phyloP scores from a whole-genome alignment of 176 grass and related monocot genomes.

The Aegilops sharonensis region DNA sequence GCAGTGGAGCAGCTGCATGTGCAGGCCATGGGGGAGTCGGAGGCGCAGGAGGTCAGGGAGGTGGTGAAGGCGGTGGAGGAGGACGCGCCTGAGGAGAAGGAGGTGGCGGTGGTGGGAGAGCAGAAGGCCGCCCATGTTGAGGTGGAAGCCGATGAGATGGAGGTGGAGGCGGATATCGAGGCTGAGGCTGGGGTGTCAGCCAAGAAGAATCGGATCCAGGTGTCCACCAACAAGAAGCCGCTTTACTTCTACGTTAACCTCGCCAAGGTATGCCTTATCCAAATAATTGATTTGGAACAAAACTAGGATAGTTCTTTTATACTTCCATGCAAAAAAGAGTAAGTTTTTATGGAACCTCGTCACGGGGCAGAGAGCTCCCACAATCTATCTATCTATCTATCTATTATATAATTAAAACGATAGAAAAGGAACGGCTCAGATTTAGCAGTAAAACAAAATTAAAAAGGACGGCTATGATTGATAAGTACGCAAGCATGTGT shows the following conservation, averaged over 20 bases:
- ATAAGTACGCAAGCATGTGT: no score
- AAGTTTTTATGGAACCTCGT: neutral
- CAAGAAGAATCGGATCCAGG: constrained; percentile 93
- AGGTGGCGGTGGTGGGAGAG: constrained; percentile 32
- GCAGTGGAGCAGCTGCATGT: neutral
- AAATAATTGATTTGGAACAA: neutral
- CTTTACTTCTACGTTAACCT: constrained; percentile 98
- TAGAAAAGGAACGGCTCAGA: no score
- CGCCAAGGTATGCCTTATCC: constrained; percentile 52
- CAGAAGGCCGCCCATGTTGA: neutral
- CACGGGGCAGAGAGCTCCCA: neutral
- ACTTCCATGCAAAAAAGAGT: neutral
- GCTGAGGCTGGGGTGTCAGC: constrained; percentile 12
- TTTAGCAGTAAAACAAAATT: no score
- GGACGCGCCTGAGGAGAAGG: constrained; percentile 17
- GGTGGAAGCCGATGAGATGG: neutral
- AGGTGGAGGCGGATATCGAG: neutral
- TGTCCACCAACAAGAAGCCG: constrained; percentile 94
- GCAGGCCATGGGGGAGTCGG: neutral
- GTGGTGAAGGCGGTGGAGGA: neutral
- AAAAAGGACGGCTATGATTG: no score
- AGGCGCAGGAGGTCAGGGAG: constrained; percentile 21
- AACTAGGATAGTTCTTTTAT: neutral
- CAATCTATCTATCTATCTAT: no score
- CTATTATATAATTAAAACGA: no score